Evolutionary conservation across 2,329 filamentous ascomycete species (phyloP), one percentile per base, ranked within the genome.

Genomic region (Penicillium frequentans): DNA sequence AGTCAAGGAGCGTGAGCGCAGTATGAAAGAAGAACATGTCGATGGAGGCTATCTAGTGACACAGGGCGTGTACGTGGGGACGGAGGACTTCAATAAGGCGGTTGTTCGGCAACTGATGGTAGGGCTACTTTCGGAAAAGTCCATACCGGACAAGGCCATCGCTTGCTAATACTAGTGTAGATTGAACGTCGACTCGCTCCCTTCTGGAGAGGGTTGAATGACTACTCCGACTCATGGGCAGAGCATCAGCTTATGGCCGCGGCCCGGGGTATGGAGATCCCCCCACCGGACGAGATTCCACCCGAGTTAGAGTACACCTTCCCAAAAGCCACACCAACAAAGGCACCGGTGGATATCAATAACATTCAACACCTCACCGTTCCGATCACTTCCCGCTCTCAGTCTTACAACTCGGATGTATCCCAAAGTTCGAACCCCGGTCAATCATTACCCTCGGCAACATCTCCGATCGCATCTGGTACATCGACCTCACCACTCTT

Each of bases 31-130:
- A 67, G 95, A 99, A 72, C 86, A 93, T 73, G 90, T 98, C 3
- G 95, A 99, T 74, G 95, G 95, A 21, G 95, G 95, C 23, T 99
- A 88, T 77, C 79, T 99, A 48, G 95, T 99, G 31, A 99, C 95
- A 0, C 85, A 96, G 70, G 95, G 95, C 35, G 90, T 93, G 49
- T 99, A 99, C 71, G 93, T 91, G 23, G 93, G 93, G 0, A 80
- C 86, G 0, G 95, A 99, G 75, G 95, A 99, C 75, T 99, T 93
- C 73, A 96, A 86, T 80, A 98, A 98, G 75, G 79, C 84, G 19
- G 81, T 91, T 48, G 93, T 98, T 55, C 86, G 95, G 64, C 93
- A 96, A 73, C 79, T 99, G 54, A 93, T 95, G 88, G 92, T 96
- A 82, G 69, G 78, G 68, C 29, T 23, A 43, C 23, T n/a, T 10